Conservation (phyloP, 805 yeast species). For the Hanseniaspora vineae region DNA sequence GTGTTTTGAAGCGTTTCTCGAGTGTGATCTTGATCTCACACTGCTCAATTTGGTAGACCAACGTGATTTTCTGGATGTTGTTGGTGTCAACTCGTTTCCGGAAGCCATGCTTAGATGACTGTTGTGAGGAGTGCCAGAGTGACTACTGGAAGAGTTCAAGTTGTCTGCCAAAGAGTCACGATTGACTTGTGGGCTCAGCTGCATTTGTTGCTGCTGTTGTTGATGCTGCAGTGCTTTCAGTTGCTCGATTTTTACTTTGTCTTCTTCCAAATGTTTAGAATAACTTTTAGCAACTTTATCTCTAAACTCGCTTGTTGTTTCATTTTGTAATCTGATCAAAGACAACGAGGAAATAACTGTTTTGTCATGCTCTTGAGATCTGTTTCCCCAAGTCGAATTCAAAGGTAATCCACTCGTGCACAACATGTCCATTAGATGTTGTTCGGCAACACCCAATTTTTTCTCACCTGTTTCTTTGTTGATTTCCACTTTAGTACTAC, state of each 20-base stretch:
- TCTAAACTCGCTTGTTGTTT: slow-evolving; percentile 24
- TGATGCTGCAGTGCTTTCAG: slow-evolving; percentile 1
- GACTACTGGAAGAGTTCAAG: slow-evolving; percentile 17
- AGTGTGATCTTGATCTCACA: slow-evolving; percentile 45
- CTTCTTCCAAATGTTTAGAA: slow-evolving; percentile 7
- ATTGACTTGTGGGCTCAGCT: slow-evolving; percentile 8
- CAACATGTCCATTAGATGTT: slow-evolving; percentile 87
- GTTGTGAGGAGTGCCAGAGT: slow-evolving; percentile 6
- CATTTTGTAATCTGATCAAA: slow-evolving; percentile 27
- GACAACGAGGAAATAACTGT: slow-evolving; percentile 73
- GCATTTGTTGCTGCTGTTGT: slow-evolving; percentile 4
- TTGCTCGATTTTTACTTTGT: slow-evolving; percentile 5
- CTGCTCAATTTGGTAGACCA: slow-evolving; percentile 50
- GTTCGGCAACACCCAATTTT: slow-evolving; percentile 77
- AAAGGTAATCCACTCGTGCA: slow-evolving; percentile 73
- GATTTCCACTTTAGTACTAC: slow-evolving; percentile 21
- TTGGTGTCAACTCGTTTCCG: slow-evolving; percentile 3
- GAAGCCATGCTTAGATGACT: neutral
- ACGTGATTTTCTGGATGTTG: slow-evolving; percentile 32
- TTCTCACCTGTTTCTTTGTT: slow-evolving; percentile 26
- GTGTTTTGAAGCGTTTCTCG: slow-evolving; percentile 32
- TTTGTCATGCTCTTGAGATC: slow-evolving; percentile 77
- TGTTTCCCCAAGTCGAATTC: slow-evolving; percentile 70
- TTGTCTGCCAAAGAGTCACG: slow-evolving; percentile 6
- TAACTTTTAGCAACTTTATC: slow-evolving; percentile 10